Conservation (phyloP, 805 yeast species). For the Metschnikowia santaceciliae region DNA sequence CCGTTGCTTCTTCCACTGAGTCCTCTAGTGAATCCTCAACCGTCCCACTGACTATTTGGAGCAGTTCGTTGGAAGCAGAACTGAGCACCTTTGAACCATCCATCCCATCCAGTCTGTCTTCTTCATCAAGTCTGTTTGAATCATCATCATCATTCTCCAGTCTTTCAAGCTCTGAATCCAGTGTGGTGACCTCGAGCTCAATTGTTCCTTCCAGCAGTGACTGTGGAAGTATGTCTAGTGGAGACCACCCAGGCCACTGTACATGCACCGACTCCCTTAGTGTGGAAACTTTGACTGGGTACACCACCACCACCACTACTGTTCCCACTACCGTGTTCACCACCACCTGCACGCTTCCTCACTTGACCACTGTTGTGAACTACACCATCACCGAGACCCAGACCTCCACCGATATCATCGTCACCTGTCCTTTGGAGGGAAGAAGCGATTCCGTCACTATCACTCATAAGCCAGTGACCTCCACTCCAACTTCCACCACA, state of each 20-base stretch:
- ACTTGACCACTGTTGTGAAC: slow-evolving; percentile 7
- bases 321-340: slow-evolving; percentile 2
- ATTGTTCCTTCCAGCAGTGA: neutral
- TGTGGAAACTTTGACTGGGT: neutral
- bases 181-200: too few relatives aligned
- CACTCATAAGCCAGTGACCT: slow-evolving; percentile 1
- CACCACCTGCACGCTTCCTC: slow-evolving; percentile 9
- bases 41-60: neutral
- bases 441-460: slow-evolving; percentile 1
- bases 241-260: neutral
- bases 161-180: too few relatives aligned
- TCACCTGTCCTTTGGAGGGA: slow-evolving; percentile 2
- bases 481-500: neutral
- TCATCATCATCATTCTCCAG: neutral
- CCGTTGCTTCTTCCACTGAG: too few relatives aligned
- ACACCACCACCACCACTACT: neutral
- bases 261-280: neutral
- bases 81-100: too few relatives aligned
- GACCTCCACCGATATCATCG: slow-evolving; percentile 1
- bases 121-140: too few relatives aligned
- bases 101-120: too few relatives aligned
- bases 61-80: too few relatives aligned
- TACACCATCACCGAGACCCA: slow-evolving; percentile 1
- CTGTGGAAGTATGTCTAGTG: neutral
- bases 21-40: neutral